A percentile compares a stretch with the other conserved stretches of the same genome.
Evolutionary conservation across 2,329 filamentous ascomycete genomes (phyloP).

Genomic region (Coniochaeta sp.): DNA sequence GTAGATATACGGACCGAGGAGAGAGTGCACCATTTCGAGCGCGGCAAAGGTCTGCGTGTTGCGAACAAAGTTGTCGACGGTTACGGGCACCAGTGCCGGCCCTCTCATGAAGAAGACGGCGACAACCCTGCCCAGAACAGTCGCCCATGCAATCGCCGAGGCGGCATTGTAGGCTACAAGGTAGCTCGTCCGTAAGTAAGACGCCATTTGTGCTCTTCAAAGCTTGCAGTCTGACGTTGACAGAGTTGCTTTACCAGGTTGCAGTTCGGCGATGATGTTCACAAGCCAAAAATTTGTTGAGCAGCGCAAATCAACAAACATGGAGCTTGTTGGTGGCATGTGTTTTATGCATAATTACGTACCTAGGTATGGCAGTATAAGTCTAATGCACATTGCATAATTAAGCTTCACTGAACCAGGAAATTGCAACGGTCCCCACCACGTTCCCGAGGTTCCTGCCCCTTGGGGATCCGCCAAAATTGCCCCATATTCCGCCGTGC

Average conservation of each 20-base stretch:
- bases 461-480: too few species aligned
- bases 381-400: not conserved
- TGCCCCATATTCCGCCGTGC: too few species aligned
- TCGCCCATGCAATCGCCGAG: slow-evolving; percentile 71
- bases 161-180: slow-evolving; percentile 79
- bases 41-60: slow-evolving; percentile 78
- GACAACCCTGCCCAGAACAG: slow-evolving; percentile 64
- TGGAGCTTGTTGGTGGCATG: not conserved
- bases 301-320: not conserved
- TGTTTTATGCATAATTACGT: not conserved
- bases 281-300: not conserved
- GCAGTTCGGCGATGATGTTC: not conserved
- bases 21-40: slow-evolving; percentile 77
- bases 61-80: slow-evolving; percentile 60
- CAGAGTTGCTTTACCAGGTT: not conserved
- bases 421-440: too few species aligned
- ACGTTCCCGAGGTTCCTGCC: too few species aligned
- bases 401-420: not conserved
- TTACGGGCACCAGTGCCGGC: slow-evolving; percentile 51
- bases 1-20: slow-evolving; percentile 50
- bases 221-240: not conserved
- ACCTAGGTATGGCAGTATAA: too few species aligned
- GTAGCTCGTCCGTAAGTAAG: slow-evolving; percentile 51
- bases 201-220: not conserved
- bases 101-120: slow-evolving; percentile 45